Percentiles rank a stretch among this genome's conserved stretches.
Evolutionary conservation across 495 filamentous ascomycete genomes (phyloP).

Genomic region (Trichoderma asperelloides): DNA sequence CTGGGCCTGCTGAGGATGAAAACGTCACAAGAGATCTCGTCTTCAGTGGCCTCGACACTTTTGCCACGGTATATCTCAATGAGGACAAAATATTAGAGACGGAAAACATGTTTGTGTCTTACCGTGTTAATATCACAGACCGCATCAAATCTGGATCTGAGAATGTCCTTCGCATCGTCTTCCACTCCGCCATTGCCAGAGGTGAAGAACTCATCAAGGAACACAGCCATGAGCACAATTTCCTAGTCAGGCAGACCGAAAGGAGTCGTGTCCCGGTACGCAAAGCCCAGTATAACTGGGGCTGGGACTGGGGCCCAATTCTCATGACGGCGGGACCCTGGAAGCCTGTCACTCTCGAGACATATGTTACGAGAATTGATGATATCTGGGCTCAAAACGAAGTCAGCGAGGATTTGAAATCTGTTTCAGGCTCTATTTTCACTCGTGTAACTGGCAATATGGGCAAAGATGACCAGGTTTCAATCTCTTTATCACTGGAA

Average conservation of each 20-base stretch:
- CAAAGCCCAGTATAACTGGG: constrained; percentile 44
- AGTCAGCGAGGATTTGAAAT: constrained; percentile 22
- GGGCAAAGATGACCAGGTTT: not conserved
- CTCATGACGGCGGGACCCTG: constrained; percentile 68
- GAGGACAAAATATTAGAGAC: constrained; percentile 46
- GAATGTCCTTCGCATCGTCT: constrained; percentile 28
- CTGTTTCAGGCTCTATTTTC: not conserved
- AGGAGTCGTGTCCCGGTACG: constrained; percentile 32
- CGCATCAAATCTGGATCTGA: constrained; percentile 29
- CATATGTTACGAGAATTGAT: constrained; percentile 46
- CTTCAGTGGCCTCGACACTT: constrained; percentile 69
- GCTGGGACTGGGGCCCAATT: constrained; percentile 77
- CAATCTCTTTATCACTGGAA: not conserved
- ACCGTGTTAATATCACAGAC: constrained; percentile 50
- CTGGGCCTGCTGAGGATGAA: constrained; percentile 10
- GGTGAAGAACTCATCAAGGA: constrained; percentile 32
- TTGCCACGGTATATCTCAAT: constrained; percentile 58
- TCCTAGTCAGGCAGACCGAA: constrained; percentile 39
- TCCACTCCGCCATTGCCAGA: constrained; percentile 31
- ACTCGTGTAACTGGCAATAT: not conserved
- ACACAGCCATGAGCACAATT: constrained; percentile 33
- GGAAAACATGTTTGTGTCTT: constrained; percentile 62
- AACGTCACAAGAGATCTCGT: constrained; percentile 40
- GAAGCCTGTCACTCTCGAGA: constrained; percentile 56
- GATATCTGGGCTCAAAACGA: constrained; percentile 46